Percentiles rank a stretch among this genome's conserved stretches.
Conservation (phyloP, 2,329 filamentous ascomycete genomes). For the Pseudogymnoascus sp. region DNA sequence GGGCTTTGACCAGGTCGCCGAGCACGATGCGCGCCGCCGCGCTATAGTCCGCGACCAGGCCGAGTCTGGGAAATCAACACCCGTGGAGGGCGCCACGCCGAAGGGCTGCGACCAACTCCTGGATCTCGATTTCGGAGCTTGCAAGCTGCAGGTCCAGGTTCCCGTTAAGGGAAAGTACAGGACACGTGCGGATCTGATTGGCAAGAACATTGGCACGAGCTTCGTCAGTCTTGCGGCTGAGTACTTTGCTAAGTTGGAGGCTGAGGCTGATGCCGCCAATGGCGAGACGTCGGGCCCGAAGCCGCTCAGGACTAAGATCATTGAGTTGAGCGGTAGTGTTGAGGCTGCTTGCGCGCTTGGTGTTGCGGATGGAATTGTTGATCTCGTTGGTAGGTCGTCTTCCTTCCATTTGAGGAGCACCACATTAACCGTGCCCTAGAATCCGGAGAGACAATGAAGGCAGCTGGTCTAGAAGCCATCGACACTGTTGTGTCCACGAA, state of each 20-base stretch:
- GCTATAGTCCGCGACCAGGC: constrained; percentile 43
- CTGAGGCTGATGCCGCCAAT: constrained; percentile 35
- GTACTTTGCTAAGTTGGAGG: constrained; percentile 78
- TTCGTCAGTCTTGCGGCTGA: constrained; percentile 78
- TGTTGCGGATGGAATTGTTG: constrained; percentile 93
- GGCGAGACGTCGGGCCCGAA: constrained; percentile 35
- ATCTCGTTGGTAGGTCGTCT: constrained; percentile 74
- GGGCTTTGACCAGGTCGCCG: constrained; percentile 83
- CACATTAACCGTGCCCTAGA: constrained; percentile 47
- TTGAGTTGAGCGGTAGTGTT: constrained; percentile 92
- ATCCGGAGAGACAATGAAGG: constrained; percentile 97
- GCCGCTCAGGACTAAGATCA: constrained; percentile 79
- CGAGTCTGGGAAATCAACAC: constrained; percentile 41
- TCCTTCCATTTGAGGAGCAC: background rate
- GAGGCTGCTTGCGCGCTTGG: constrained; percentile 94
- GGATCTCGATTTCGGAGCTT: constrained; percentile 83
- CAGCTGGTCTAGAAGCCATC: constrained; percentile 87
- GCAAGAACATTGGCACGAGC: constrained; percentile 91
- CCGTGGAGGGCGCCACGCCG: constrained; percentile 37
- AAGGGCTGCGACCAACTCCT: constrained; percentile 70
- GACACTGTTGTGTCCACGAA: constrained; percentile 86
- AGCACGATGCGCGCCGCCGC: constrained; percentile 67
- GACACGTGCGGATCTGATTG: constrained; percentile 71
- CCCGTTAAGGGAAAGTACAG: constrained; percentile 73
- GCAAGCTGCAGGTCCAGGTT: constrained; percentile 95